Base-by-base conservation (phyloP, 208 protist genomes). In the Tetramitus jugosus region DNA sequence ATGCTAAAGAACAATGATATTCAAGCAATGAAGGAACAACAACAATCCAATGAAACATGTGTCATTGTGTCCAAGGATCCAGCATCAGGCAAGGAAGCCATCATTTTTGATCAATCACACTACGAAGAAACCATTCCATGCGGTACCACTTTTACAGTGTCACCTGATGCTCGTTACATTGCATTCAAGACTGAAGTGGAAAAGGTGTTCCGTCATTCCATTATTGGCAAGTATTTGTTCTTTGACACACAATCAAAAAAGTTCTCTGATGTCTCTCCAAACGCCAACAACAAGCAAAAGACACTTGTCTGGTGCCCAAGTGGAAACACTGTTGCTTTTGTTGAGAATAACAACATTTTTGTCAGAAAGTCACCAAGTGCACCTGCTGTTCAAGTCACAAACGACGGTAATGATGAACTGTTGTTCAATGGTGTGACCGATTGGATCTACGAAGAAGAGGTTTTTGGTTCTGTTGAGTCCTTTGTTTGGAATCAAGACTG, bases 361-460 rank as follows among this genome's bases (percentile, higher is more conserved):
- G 3, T 74, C 23, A 1, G 26, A 13, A 37, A 2, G 6, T 39
- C 33, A n/a, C 29, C 46, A 40, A 23, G 23, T 39, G 17, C 0
- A 7, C 29, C 26, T 37, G n/a, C 8, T 53, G 23, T n/a, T 53
- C 39, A 31, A 74, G 37, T 74, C 3, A 74, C 67, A 17, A 33
- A 1, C 14, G 42, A 45, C 53, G 67, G 67, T 37, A 14, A 3
- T 23, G 3, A 23, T 53, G 67, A 53, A 53, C 37, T 74, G 6
- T 39, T 74, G 23, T 74, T 53, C 23, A 77, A 77, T 53, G 74
- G 74, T 71, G 26, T 77, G 26, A n/a, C 74, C 39, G 74, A 77
- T 40, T 77, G 74, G 74, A 8, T 77, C 2, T 77, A 77, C 40
- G 74, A 77, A 69, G 74, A 77, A 53, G 74, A 77, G 53, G 74